Evolutionary conservation across 305 asterid genomes (phyloP), one percentile per base, ranked within the genome.

Genomic region (Fraxinus ornus): DNA sequence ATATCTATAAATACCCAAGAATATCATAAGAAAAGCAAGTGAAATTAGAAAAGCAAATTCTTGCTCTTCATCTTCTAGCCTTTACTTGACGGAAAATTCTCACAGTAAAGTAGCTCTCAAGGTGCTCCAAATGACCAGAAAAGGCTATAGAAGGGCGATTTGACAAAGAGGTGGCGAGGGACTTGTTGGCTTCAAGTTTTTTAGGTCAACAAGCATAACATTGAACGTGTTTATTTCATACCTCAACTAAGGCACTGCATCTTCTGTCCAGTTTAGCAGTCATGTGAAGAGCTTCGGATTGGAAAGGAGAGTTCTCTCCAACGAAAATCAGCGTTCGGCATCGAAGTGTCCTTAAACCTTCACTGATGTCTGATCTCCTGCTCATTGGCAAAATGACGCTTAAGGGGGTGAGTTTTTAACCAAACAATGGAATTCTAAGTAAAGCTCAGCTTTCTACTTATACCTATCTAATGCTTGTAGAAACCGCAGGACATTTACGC

Each of bases 241-340:
- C 98, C 98, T 94, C 98, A 78, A 94, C 97, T 81, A 94, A 89
- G 81, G 98, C 98, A 81, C 93, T 85, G 83, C 84, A 93, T 93
- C 97, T 91, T 88, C 86, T 88, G 86, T 93, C 97, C 82, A 94
- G 89, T 84, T 92, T 94, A 35, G 90, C 82, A 68, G 92, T 86
- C 95, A 94, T 91, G 84, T 93, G 92, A 78, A 91, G 89, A 66
- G 97, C 90, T 80, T 94, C 98, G 2, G 88, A 83, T 83, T 94
- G 91, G 60, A 91, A 94, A 80, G 98, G 95, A 84, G 97, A 93
- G 83, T 80, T 86, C 75, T 94, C 97, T 57, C 98, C 98, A 17
- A 93, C 97, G 83, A 93, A 94, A 84, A 94, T 91, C 81, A 94
- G 86, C 21, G 97, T 93, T 79, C 97, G 94, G 83, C 98, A 93